Base-by-base conservation (phyloP, 306 rosid genomes). In the Hippophae tibetana region DNA sequence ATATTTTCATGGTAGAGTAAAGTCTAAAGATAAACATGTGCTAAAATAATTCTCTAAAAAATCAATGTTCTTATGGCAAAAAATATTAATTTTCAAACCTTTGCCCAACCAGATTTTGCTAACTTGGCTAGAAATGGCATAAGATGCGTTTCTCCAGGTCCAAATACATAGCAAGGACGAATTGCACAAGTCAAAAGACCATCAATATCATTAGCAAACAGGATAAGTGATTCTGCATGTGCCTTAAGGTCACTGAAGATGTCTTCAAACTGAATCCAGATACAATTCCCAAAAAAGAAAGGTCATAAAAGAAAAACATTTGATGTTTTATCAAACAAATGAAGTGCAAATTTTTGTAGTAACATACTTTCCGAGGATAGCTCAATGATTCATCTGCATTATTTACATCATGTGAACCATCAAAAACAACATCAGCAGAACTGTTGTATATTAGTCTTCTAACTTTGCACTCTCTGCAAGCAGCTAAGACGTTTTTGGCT, bases 121-220 rank as follows among this genome's bases (percentile, higher is more conserved):
- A 79, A 67, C 57, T 71, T 64, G 12, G 84, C 77, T 38, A 86
- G 45, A 56, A 45, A 82, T 63, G 95, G 84, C 62, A 86, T 78
- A 65, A 82, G 67, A 51, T 78, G 74, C 6, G 80, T 48, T 62
- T 90, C 97, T 66, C 89, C 86, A 40, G 94, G 97, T 73, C 95
- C 95, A 82, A 84, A 90, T 50, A 81, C 79, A 50, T 86, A 82
- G 80, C 94, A 76, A 65, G 95, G 89, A 67, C 95, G 97, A 70
- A 90, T 85, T n/a, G 86, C 81, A 69, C 97, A 86, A 42, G 94
- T 90, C 74, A 78, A 76, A 55, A 90, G 82, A 65, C 90, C 95
- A 75, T 86, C 90, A 70, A 84, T 75, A 59, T 82, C 72, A 67
- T 89, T 86, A 61, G 84, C 85, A 57, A 54, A 60, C 57, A 86